Evolutionary conservation across 345 rosid genomes (phyloP), one percentile per base, ranked within the genome.

Genomic region (Brassica nigra): DNA sequence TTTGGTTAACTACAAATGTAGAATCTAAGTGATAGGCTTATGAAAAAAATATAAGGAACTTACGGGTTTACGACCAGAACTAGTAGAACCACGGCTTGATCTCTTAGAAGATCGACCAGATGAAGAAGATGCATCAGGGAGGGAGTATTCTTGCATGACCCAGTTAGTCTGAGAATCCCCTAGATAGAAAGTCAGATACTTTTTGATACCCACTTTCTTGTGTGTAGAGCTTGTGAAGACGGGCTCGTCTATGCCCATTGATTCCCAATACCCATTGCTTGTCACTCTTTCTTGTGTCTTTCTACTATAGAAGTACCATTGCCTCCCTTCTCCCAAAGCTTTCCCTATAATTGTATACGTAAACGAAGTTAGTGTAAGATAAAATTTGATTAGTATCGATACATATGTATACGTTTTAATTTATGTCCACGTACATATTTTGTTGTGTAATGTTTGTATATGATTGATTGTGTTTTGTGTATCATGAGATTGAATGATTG

Each of bases 291-390:
- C 85, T 36, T 84, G 90, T 0, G 90, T 89, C 80, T 82, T 90
- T 62, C 95, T 69, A 85, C 99, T 95, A 18, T 88, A 95, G 83
- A 85, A 95, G 74, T 95, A 95, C 94, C 97, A 92, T 47, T 90
- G 91, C 49, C 86, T 90, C 1, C 99, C 99, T 82, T 86, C 99
- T 2, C 84, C 90, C 75, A 92, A 68, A n/a, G 99, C 99, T 81
- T 92, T 95, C 0, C 95, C 99, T 94, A 9, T 70, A 66, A 4
- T 18, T 29, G 27, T 23, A 5, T 61, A 80, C 49, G 62, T 66
- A 54, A 16, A 55, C n/a, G 9, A 12, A 27, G 37, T 31, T 30
- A 31, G 28, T 68, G 6, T 67, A 58, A 30, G 49, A 20, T 77
- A 47, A 44, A 18, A 1, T 33, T 6, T 34, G 47, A 52, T 18